A percentile compares a stretch with the other conserved stretches of the same genome.
phyloP scores from a whole-genome alignment of 2,329 filamentous ascomycete genomes.

The Ilyonectria mors-panacis region DNA sequence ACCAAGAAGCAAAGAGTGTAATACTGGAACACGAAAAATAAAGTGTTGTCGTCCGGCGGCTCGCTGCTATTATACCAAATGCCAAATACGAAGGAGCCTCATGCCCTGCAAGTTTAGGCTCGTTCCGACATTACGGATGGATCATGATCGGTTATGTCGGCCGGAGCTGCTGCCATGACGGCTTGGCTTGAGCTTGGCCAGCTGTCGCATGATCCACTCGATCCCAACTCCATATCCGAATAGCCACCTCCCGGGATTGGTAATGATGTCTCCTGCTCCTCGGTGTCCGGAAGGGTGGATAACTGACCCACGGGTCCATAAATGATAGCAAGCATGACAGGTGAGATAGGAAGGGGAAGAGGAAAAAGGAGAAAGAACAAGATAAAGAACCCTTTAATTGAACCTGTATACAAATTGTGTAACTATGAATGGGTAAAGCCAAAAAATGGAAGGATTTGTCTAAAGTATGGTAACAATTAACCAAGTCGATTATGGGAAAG shows the following conservation, averaged over 20 bases:
- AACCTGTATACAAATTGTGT: neutral
- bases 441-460: neutral
- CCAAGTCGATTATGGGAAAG: neutral
- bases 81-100: neutral
- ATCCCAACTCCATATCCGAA: neutral
- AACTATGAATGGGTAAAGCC: too few species aligned
- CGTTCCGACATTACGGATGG: neutral
- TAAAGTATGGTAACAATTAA: neutral
- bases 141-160: neutral
- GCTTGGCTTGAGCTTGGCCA: neutral
- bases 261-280: neutral
- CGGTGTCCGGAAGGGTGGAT: neutral
- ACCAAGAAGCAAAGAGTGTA: neutral
- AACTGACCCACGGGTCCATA: neutral
- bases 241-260: neutral
- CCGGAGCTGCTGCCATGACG: neutral
- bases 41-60: neutral
- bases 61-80: neutral
- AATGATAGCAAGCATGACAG: neutral
- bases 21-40: neutral
- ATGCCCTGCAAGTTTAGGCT: neutral
- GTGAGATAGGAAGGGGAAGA: neutral
- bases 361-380: neutral
- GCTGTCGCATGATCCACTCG: neutral
- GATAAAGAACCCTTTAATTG: neutral